Base-by-base conservation (phyloP, 306 rosid species). In the Morella rubra region DNA sequence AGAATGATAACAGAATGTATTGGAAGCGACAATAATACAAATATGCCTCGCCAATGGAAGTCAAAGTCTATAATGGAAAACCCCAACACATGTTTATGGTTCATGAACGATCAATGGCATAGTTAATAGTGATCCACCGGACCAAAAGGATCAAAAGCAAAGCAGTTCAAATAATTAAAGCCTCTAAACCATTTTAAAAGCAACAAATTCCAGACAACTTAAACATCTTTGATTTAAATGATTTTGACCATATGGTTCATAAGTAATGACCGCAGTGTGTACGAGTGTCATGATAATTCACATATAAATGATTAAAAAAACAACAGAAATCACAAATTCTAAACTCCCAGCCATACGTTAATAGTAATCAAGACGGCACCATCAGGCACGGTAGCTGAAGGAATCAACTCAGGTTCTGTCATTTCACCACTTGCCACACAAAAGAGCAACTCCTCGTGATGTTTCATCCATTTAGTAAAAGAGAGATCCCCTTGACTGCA, bases 371-470 rank as follows among this genome's bases (percentile, higher is more conserved):
- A 22, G 18, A 80, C 6, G 70, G 72, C 81, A 62, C 72, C 44
- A n/a, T 77, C 81, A 58, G 80, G 82, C 53, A 80, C 77, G 2
- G 66, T 66, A 68, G 87, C 77, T 16, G 85, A 75, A 77, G 75
- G 73, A 84, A 84, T 60, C 51, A 84, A 77, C 80, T 73, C 77
- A 55, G 80, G 52, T 37, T 70, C 66, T 59, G 73, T 8, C 55
- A 58, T 24, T 69, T 76, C 81, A 60, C 87, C 77, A 18, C 74
- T 73, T 16, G 82, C 55, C 60, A 80, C 72, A 52, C 80, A 77
- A 54, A 80, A 61, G 49, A 84, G 85, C 9, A 80, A 54, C 78
- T 77, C 82, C 69, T 80, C 82, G 8, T 24, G 56, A 27, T 55
- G 74, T 45, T 45, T 59, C 70, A 54, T 37, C 77, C 76, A 77